Evolutionary conservation across 2,329 filamentous ascomycete genomes (phyloP).

Genomic region (Aspergillus hiratsukae): DNA sequence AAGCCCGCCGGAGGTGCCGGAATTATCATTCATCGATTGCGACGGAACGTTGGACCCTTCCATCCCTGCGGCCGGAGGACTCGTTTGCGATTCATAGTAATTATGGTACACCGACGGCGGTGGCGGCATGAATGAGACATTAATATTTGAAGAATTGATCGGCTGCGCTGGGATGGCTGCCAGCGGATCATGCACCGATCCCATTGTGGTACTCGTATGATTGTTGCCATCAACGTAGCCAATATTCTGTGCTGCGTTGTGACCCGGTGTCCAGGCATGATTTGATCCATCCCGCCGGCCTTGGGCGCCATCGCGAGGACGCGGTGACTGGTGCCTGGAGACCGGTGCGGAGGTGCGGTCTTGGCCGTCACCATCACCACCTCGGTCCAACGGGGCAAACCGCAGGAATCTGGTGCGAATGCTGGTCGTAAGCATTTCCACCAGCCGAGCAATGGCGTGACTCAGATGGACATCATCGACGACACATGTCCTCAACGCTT

Average conservation of each 20-base stretch:
- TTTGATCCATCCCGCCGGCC: slow-evolving; percentile 23
- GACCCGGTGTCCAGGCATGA: slow-evolving; percentile 24
- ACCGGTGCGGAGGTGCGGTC: slow-evolving; percentile 33
- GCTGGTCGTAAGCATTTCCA: slow-evolving; percentile 55
- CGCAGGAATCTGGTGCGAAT: slow-evolving; percentile 57
- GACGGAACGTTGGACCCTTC: slow-evolving; percentile 27
- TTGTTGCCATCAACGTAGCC: slow-evolving; percentile 26
- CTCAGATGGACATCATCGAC: slow-evolving; percentile 64
- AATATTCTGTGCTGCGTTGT: slow-evolving; percentile 13
- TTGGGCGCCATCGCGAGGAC: slow-evolving; percentile 24
- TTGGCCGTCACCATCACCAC: slow-evolving; percentile 33
- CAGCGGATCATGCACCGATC: slow-evolving; percentile 36
- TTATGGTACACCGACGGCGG: slow-evolving; percentile 44
- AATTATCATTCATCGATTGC: slow-evolving; percentile 24
- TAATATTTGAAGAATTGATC: slow-evolving; percentile 43
- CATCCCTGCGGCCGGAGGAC: slow-evolving; percentile 27
- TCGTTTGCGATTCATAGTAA: slow-evolving; percentile 38
- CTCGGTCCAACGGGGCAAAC: slow-evolving; percentile 51
- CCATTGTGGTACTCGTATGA: slow-evolving; percentile 17
- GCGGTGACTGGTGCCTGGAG: slow-evolving; percentile 36
- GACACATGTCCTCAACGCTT: slow-evolving; percentile 56
- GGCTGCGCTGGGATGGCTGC: slow-evolving; percentile 42
- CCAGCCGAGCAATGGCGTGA: slow-evolving; percentile 57
- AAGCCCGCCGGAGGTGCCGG: slow-evolving; percentile 25
- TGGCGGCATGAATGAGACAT: slow-evolving; percentile 45